Percentiles rank a stretch among this genome's conserved stretches.
phyloP scores from a whole-genome alignment of 1,139 yeast genomes.

The Lipomyces yarrowii region DNA sequence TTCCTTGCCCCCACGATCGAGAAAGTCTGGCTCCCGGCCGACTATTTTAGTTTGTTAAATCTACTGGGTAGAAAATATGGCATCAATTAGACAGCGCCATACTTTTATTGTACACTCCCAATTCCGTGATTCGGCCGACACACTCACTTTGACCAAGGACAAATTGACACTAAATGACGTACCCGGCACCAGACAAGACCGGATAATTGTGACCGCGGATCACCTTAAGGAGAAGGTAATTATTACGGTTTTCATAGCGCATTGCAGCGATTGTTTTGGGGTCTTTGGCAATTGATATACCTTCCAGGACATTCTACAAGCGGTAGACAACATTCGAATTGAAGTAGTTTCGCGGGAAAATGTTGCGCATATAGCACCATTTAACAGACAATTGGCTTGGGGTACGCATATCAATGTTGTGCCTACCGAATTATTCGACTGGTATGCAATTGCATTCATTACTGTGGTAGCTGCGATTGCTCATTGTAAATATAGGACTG shows the following conservation, averaged over 20 bases:
- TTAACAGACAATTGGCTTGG: constrained; percentile 20
- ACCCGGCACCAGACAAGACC: constrained; percentile 28
- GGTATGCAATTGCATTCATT: constrained; percentile 7
- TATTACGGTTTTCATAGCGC: neutral
- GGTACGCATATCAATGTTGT: constrained; percentile 26
- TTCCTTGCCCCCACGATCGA: neutral
- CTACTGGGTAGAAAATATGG: constrained; percentile 4
- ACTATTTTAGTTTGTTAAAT: neutral
- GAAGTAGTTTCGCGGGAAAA: constrained; percentile 26
- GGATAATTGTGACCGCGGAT: constrained; percentile 7
- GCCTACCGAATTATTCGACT: constrained; percentile 10
- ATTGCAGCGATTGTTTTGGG: neutral
- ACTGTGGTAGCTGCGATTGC: neutral
- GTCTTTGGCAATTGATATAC: neutral
- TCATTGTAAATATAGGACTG: constrained; percentile 12
- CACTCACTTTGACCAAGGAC: constrained; percentile 18
- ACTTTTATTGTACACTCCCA: constrained; percentile 25
- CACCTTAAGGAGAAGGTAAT: constrained; percentile 15
- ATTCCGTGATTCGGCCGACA: constrained; percentile 26
- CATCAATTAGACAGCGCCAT: constrained; percentile 26
- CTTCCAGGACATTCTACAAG: constrained; percentile 10
- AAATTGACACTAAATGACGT: constrained; percentile 15
- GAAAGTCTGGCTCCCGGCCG: neutral
- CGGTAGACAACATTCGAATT: constrained; percentile 17
- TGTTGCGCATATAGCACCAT: constrained; percentile 27